Base-by-base conservation (phyloP, 805 yeast genomes). In the Jamesozyma gamospora region DNA sequence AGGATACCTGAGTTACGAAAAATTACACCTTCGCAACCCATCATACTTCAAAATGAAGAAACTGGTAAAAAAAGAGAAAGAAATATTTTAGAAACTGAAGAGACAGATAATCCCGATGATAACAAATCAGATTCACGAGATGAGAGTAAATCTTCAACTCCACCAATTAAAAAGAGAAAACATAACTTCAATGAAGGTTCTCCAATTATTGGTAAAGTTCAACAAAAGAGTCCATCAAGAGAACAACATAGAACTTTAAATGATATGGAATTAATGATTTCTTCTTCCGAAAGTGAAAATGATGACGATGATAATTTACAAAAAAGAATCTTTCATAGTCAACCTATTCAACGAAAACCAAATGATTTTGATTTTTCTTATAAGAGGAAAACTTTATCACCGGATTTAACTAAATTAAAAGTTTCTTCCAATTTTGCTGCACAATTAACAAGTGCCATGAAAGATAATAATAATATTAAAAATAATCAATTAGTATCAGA, bases 1-100 rank as follows among this genome's bases (percentile, higher is more conserved):
- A 60, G 64, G 10, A 65, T 81, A 2, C 60, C 63, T 0, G 50
- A 59, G 32, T 57, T 74, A 28, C 60, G 74, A 40, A 55, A 54
- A 16, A 52, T 44, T 27, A 5, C 8, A 6, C 1, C 28, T 5
- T 6, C 18, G 19, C 10, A 21, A 21, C 28, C 11, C 14, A 16
- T 5, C 26, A 27, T 26, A 10, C 32, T 18, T 6, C 12, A 9
- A 29, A 63, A 71, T 4, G 50, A 57, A 25, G 64, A 62, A 28
- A 52, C 55, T 11, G 66, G 63, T 21, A 28, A 21, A 11, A 35
- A 37, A 17, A 37, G 40, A 33, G 24, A 32, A 26, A 37, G 41
- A 35, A 34, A 30, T 16, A 7, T 12, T 4, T n/a, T 34, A 2
- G 34, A 14, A 11, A 25, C 13, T 34, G 26, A 35, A 32, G 35